Conservation (phyloP, 495 filamentous ascomycete genomes). For the Neurospora tetraspora region DNA sequence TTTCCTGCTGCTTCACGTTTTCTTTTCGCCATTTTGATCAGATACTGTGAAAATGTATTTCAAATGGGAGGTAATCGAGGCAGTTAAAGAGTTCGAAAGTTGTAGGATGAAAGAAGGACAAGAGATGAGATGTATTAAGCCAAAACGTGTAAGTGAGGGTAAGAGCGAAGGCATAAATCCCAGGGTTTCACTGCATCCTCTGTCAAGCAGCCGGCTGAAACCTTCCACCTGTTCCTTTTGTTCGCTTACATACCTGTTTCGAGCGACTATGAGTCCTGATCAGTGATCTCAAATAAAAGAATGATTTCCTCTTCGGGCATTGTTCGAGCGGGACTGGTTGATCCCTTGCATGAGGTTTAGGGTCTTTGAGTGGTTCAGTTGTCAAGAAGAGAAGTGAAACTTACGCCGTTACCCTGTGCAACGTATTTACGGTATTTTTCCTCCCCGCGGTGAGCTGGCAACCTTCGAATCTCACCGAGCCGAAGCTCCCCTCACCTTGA, state of each 20-base stretch:
- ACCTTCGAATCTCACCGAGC: not conserved
- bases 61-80: not conserved
- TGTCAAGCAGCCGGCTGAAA: not conserved
- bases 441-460: not conserved
- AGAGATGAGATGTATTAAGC: not conserved
- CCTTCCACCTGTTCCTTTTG: not conserved
- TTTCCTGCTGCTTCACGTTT: not conserved
- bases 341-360: not conserved
- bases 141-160: not conserved
- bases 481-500: not conserved
- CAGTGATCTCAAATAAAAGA: not conserved
- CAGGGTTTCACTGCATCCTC: not conserved
- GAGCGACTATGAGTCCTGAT: not conserved
- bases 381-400: not conserved
- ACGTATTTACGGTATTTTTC: not conserved
- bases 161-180: not conserved
- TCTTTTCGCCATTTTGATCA: not conserved
- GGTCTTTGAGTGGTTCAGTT: not conserved
- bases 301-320: not conserved
- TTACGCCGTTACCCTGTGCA: not conserved
- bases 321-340: not conserved
- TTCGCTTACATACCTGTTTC: not conserved
- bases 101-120: not conserved
- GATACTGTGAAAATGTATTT: not conserved
- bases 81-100: not conserved